A percentile compares a stretch with the other conserved stretches of the same genome.
Evolutionary conservation across 495 filamentous ascomycete genomes (phyloP).

Genomic region (Trichoderma erinaceum): DNA sequence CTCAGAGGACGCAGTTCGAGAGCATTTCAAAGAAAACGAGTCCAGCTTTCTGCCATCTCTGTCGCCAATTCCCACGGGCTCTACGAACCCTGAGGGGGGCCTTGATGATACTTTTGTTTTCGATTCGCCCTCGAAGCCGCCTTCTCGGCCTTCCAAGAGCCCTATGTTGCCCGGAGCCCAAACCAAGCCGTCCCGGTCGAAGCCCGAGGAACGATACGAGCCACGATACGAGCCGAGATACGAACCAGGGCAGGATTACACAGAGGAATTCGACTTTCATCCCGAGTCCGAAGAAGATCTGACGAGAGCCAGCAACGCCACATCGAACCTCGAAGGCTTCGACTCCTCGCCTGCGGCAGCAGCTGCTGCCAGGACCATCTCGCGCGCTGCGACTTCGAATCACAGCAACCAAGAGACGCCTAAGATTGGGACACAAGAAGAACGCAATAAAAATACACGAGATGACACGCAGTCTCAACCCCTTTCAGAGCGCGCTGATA

Average conservation of each 20-base stretch:
- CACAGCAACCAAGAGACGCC: conserved; percentile 14
- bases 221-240: conserved; percentile 17
- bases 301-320: conserved; percentile 40
- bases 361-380: conserved; percentile 52
- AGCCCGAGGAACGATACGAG: conserved; percentile 14
- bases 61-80: conserved; percentile 40
- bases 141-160: conserved; percentile 10
- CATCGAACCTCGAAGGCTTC: conserved; percentile 54
- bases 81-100: conserved; percentile 26
- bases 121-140: conserved; percentile 40
- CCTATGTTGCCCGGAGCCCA: background rate
- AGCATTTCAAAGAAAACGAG: conserved; percentile 76
- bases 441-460: conserved; percentile 14
- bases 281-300: conserved; percentile 25
- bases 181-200: background rate
- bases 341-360: conserved; percentile 63
- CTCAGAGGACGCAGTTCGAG: conserved; percentile 40
- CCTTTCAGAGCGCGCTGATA: conserved; percentile 23
- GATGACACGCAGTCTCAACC: conserved; percentile 21
- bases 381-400: conserved; percentile 36
- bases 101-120: conserved; percentile 63
- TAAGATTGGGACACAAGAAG: conserved; percentile 15
- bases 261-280: conserved; percentile 8
- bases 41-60: conserved; percentile 68
- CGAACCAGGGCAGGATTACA: conserved; percentile 17